Percentiles rank a stretch among this genome's conserved stretches.
phyloP scores from a whole-genome alignment of 192 early-diverging fungal species.

The Backusella luteola region DNA sequence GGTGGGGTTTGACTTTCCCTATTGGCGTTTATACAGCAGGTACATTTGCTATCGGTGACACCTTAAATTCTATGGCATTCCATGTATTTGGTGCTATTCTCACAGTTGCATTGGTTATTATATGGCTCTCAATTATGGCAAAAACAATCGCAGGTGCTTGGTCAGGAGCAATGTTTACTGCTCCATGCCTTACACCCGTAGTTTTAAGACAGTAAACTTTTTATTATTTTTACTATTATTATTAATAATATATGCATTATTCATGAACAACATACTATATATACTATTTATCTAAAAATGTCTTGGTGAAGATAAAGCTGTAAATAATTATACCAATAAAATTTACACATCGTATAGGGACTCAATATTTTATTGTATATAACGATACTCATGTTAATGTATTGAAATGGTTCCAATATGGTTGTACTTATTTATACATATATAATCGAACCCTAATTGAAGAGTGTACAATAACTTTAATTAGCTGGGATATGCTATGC shows the following conservation, averaged over 20 bases:
- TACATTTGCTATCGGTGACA: neutral
- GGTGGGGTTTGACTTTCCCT: constrained; percentile 60
- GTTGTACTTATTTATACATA: neutral
- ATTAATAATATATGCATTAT: neutral
- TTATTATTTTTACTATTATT: neutral
- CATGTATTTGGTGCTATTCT: constrained; percentile 7
- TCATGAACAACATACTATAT: neutral
- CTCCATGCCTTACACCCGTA: constrained; percentile 12
- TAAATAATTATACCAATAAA: neutral
- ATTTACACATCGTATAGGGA: neutral
- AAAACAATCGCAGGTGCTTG: constrained; percentile 5
- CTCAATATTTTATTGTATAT: neutral
- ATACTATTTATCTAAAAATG: neutral
- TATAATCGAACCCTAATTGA: too few relatives aligned
- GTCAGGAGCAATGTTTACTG: constrained; percentile 18
- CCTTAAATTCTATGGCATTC: constrained; percentile 9
- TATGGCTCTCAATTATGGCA: constrained; percentile 9
- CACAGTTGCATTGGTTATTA: constrained; percentile 6
- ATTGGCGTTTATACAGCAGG: constrained; percentile 37
- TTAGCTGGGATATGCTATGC: too few relatives aligned
- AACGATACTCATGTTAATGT: too few relatives aligned
- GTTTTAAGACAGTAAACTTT: neutral
- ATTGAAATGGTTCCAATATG: neutral
- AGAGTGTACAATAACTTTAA: too few relatives aligned
- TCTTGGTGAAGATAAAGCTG: neutral